Evolutionary conservation across 805 yeast species (phyloP).

Genomic region (Saccharomyces jurei): DNA sequence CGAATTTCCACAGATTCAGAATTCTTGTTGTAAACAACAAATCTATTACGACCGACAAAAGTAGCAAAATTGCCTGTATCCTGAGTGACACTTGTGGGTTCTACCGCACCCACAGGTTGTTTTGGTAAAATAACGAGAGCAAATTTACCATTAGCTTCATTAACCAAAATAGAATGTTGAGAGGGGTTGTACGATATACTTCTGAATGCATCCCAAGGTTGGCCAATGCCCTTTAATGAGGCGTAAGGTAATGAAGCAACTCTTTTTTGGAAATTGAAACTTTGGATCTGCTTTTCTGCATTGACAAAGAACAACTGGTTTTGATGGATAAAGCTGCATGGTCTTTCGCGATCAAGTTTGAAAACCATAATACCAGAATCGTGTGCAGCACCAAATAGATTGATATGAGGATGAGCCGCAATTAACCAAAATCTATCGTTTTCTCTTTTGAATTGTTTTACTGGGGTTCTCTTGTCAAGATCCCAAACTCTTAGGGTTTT

Average conservation of each 20-base stretch:
- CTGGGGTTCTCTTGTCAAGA: conserved; percentile 83
- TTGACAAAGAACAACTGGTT: conserved; percentile 70
- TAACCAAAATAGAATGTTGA: conserved; percentile 77
- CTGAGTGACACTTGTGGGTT: conserved; percentile 69
- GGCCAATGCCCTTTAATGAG: conserved; percentile 77
- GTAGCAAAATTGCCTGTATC: conserved; percentile 82
- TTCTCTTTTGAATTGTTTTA: conserved; percentile 89
- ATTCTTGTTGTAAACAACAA: conserved; percentile 65
- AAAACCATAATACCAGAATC: conserved; percentile 97
- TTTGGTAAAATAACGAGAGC: conserved; percentile 74
- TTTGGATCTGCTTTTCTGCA: conserved; percentile 77
- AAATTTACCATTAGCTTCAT: conserved; percentile 59
- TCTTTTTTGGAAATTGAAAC: conserved; percentile 59
- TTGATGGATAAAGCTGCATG: conserved; percentile 59
- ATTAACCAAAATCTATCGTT: conserved; percentile 91
- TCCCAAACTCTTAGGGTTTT: conserved; percentile 97
- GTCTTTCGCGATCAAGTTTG: conserved; percentile 95
- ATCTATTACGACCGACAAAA: conserved; percentile 91
- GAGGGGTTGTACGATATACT: conserved; percentile 86
- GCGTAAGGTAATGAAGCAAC: conserved; percentile 69
- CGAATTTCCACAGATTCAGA: conserved; percentile 68
- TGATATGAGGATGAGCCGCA: conserved; percentile 81
- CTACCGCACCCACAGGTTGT: conserved; percentile 87
- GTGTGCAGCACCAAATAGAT: conserved; percentile 92
- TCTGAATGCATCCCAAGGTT: conserved; percentile 78